Percentiles rank a stretch among this genome's conserved stretches.
phyloP scores from a whole-genome alignment of 2,329 filamentous ascomycete genomes.

The Diplocarpon rosae region DNA sequence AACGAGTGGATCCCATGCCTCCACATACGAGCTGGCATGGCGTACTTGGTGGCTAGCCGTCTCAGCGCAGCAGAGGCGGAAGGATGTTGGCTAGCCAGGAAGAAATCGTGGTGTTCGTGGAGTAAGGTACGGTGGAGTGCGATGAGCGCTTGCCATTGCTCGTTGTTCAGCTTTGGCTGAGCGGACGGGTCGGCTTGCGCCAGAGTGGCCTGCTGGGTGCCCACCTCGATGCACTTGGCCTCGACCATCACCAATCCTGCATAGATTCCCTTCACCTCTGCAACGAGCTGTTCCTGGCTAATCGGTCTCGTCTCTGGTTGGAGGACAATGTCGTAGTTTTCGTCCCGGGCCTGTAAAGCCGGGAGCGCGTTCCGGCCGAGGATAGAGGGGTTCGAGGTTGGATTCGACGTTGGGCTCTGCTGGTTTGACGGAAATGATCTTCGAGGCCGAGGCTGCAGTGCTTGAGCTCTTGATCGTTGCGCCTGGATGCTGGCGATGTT shows the following conservation, averaged over 20 bases:
- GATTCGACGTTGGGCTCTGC: background rate
- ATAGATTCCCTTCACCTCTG: constrained; percentile 47
- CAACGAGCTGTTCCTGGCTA: constrained; percentile 23
- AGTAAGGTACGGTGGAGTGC: constrained; percentile 70
- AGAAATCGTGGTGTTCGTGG: constrained; percentile 77
- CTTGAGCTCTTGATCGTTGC: constrained; percentile 14
- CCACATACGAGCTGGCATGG: constrained; percentile 93
- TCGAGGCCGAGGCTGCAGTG: constrained; percentile 10
- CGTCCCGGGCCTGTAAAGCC: constrained; percentile 44
- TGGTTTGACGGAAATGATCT: constrained; percentile 8
- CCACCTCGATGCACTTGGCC: constrained; percentile 79
- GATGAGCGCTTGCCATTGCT: constrained; percentile 76
- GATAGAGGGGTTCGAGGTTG: constrained; percentile 45
- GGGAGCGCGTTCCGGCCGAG: constrained; percentile 30
- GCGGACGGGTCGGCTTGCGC: constrained; percentile 36
- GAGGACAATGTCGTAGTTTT: constrained; percentile 35
- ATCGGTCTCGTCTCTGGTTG: constrained; percentile 39
- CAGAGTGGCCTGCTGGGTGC: constrained; percentile 46
- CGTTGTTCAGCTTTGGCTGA: constrained; percentile 39
- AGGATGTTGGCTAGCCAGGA: constrained; percentile 78
- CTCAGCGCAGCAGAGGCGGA: constrained; percentile 58
- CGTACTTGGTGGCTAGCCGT: constrained; percentile 65
- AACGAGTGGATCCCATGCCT: constrained; percentile 81
- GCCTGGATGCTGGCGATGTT: constrained; percentile 22
- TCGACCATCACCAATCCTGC: constrained; percentile 74